Percentiles rank a stretch among this genome's conserved stretches.
phyloP scores from a whole-genome alignment of 371 early-diverging fungal species.

The Capniomyces stellatus region DNA sequence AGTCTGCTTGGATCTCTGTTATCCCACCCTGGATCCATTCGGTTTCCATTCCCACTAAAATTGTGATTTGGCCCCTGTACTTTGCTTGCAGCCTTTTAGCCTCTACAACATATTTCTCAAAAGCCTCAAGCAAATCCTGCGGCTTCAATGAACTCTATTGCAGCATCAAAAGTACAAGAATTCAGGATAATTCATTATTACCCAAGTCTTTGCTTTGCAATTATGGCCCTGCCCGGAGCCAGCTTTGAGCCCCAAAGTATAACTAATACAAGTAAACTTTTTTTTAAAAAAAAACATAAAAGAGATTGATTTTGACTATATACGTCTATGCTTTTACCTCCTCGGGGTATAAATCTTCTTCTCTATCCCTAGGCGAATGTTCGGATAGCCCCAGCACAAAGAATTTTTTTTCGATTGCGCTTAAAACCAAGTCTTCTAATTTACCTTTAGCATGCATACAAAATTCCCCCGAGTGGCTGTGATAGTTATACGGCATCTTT shows the following conservation, averaged over 20 bases:
- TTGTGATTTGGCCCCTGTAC: constrained; percentile 28
- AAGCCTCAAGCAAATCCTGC: constrained; percentile 31
- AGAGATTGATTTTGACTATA: not conserved
- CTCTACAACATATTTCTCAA: constrained; percentile 36
- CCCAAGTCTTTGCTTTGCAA: not conserved
- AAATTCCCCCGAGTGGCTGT: constrained; percentile 47
- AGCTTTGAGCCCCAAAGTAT: too few relatives aligned
- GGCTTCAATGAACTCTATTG: constrained; percentile 28
- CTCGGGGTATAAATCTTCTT: constrained; percentile 42
- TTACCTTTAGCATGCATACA: constrained; percentile 38
- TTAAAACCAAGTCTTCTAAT: constrained; percentile 29
- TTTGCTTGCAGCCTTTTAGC: constrained; percentile 43
- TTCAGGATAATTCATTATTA: not conserved
- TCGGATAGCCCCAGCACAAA: constrained; percentile 33
- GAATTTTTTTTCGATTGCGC: constrained; percentile 27
- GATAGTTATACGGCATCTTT: constrained; percentile 33
- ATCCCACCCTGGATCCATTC: constrained; percentile 49
- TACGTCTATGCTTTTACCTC: constrained; percentile 18
- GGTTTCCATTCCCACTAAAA: constrained; percentile 81
- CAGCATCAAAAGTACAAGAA: not conserved
- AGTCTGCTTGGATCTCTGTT: constrained; percentile 1
- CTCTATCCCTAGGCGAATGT: constrained; percentile 35
- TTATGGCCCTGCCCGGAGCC: not conserved
- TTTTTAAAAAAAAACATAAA: too few relatives aligned
- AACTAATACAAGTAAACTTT: too few relatives aligned